Base-by-base conservation (phyloP, 768 basidiomycete genomes). In the Suillus paluster region DNA sequence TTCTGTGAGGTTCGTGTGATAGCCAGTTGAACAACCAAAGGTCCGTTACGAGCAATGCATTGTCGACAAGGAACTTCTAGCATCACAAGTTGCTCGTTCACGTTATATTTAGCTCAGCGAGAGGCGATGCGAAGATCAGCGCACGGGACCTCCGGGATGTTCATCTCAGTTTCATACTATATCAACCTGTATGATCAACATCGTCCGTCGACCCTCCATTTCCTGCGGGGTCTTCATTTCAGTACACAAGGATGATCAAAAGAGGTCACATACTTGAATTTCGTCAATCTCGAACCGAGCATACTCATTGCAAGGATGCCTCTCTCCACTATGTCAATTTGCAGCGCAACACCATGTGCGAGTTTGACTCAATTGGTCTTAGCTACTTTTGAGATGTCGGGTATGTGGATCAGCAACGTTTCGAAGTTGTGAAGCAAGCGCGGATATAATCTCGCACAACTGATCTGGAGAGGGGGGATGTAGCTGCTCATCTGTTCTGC, bases 21-120 rank as follows among this genome's bases (percentile, higher is more conserved):
- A 90, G 7, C 88, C 87, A 1, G 86, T 88, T 81, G 71, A 87
- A 86, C 41, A 33, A 93, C 87, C 60, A 90, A 69, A 4, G 83
- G 77, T 2, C 89, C 91, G 41, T 80, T 83, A 67, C 91, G 89
- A 0, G 88, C 75, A 12, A 85, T 84, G 61, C 86, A 88, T 14
- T 5, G 87, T 83, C 86, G 92, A 93, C 75, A 97, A 98, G 49
- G 80, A 38, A 96, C 85, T 66, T 97, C 94, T 54, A 97, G 78
- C 46, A 95, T 71, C 12, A 88, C 86, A 45, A 94, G 77, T 72
- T 97, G 96, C 69, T 95, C 89, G 68, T 84, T 85, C 36, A 83
- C 70, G 68, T 86, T 89, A 73, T 94, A 89, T 76, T 90, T 91
- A 42, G 84, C 89, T 85, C 88, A 90, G 44, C 77, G 73, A n/a